These are phyloP conservation scores for Eucalyptus viminalis DNA, from an alignment of 345 rosid genomes.

Conservation along the genomic window DNA sequence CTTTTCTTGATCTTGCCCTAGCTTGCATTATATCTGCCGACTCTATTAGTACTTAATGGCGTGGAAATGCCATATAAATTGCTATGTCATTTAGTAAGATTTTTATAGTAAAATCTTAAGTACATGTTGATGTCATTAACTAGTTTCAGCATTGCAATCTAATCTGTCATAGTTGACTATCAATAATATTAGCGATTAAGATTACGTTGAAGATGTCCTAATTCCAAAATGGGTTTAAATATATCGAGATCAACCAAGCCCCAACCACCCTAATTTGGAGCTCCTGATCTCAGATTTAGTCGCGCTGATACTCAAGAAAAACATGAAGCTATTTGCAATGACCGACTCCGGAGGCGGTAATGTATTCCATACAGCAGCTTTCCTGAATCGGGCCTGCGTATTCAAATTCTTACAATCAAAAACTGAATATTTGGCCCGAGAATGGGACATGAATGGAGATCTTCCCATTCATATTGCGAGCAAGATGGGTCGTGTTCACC, in stretches of 20 bases:
- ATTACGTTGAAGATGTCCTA: neutral
- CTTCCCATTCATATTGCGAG: neutral
- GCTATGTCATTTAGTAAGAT: neutral
- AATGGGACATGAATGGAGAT: too few species aligned
- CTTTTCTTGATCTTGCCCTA: neutral
- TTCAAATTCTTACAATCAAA: rapidly evolving
- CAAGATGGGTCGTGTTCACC: rapidly evolving
- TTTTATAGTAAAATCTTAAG: neutral
- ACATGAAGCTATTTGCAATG: neutral
- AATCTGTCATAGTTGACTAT: rapidly evolving
- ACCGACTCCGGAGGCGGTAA: rapidly evolving
- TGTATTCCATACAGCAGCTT: neutral
- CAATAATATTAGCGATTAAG: rapidly evolving
- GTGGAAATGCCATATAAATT: neutral
- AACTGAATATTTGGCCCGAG: too few species aligned
- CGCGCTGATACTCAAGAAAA: rapidly evolving
- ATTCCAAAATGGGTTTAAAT: rapidly evolving
- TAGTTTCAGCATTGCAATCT: neutral
- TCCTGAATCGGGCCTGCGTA: rapidly evolving
- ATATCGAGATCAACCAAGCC: rapidly evolving
- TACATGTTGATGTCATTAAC: neutral
- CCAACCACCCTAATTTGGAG: neutral
- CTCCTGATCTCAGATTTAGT: neutral
- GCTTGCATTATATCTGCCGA: neutral
- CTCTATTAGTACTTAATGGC: rapidly evolving